Evolutionary conservation across 371 early-diverging fungal genomes (phyloP), one percentile per base, ranked within the genome.

Genomic region (Circinella umbellata): DNA sequence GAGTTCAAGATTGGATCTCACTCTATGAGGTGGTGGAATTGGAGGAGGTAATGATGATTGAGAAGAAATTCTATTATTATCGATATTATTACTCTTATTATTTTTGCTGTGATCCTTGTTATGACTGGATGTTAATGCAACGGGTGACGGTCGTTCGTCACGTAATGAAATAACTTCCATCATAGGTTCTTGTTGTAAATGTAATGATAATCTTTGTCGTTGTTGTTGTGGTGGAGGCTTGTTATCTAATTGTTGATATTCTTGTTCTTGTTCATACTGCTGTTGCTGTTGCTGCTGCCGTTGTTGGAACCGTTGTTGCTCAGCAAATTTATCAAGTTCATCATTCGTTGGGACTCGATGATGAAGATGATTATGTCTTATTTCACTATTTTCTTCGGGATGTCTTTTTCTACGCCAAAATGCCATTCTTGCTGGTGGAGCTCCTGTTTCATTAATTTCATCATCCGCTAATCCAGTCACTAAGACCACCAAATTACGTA

Each of bases 401-500:
- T 53, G 5, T 48, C 51, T 14, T 36, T 53, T 59, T 15, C 68
- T 63, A 57, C 74, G 59, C 74, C 74, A 74, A n/a, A 69, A 54
- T 10, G 68, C 70, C 74, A 74, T 74, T 3, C 74, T 63, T 10
- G 74, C 70, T 9, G 74, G 74, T 20, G 74, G 74, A 11, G 61
- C 61, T 46, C 70, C 66, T 15, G 61, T 15, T 38, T 76, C 76
- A 63, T 72, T 68, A 10, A 73, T 20, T 13, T 73, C 72, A 27
- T 73, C 67, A 38, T 61, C 68, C 35, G 64, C 66, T 36, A 74
- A 64, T 13, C 77, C 77, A 17, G 72, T 71, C n/a, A 72, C 17
- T 11, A 77, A 39, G 13, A 70, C 68, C 3, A 73, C 63, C 36
- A 77, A 48, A 39, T 77, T 77, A 11, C 74, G 74, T 42, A 74